Evolutionary conservation across 257 asterid genomes (phyloP).

Genomic region (Solanum dulcamara): DNA sequence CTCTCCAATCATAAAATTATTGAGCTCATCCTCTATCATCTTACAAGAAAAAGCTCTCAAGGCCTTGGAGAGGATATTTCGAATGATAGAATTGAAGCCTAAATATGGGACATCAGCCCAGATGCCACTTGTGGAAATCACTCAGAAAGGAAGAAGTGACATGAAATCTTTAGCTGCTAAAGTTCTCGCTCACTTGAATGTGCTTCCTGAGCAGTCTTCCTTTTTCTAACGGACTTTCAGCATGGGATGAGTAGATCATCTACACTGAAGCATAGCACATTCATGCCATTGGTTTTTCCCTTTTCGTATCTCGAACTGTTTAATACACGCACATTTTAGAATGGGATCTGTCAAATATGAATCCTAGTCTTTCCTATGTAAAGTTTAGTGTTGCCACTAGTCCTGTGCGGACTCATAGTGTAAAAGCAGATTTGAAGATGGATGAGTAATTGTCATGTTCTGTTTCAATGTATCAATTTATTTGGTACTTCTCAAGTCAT

Average conservation of each 20-base stretch:
- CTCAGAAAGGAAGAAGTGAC: slow-evolving; percentile 29
- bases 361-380: not conserved
- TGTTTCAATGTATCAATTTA: not conserved
- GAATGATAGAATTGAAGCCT: slow-evolving; percentile 13
- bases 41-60: slow-evolving; percentile 33
- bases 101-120: slow-evolving; percentile 26
- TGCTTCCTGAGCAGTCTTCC: slow-evolving; percentile 33
- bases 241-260: not conserved
- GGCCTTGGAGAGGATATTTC: slow-evolving; percentile 22
- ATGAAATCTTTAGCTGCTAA: slow-evolving; percentile 37
- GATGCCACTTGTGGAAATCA: slow-evolving; percentile 31
- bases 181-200: slow-evolving; percentile 21
- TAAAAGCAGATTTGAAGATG: not conserved
- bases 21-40: slow-evolving; percentile 10
- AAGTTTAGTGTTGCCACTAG: not conserved
- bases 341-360: not conserved
- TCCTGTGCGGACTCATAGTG: not conserved
- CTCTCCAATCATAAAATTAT: slow-evolving; percentile 20
- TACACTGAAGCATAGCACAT: not conserved
- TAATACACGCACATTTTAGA: not conserved
- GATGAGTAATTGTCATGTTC: not conserved
- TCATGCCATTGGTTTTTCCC: not conserved
- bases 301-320: not conserved
- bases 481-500: not conserved
- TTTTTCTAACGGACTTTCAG: slow-evolving; percentile 11